Base-by-base conservation (phyloP, 1,284 basidiomycete species). In the Uromyces viciae-fabae region DNA sequence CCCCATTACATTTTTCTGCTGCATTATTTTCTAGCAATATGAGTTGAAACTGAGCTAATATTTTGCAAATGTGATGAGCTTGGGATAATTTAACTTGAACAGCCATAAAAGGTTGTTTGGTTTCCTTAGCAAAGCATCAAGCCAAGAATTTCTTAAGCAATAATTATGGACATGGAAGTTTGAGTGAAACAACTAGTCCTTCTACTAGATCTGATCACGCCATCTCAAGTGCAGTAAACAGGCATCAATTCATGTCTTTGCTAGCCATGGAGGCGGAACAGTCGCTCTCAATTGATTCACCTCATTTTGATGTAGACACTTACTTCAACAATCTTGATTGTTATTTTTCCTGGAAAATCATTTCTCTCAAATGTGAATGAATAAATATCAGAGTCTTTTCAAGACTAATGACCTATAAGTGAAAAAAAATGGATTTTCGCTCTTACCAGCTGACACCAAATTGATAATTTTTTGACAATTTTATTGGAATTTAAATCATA, bases 281-380 rank as follows among this genome's bases (percentile, higher is more conserved):
- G 72, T 58, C 22, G 40, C 77, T 68, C 4, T 81, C 31, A 42
- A 36, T 66, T 62, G 93, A 93, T 85, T 93, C 93, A 0, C 86
- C 90, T n/a, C 90, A 90, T 8, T 94, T 94, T 84, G 92, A 93
- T 83, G 90, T 93, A 7, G 91, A 90, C 84, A 88, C 89, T 8
- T 94, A 94, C 83, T 94, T 93, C 83, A 91, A 93, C 82, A 92
- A 93, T 83, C 86, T 94, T 7, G 93, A 93, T 76, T 92, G 92
- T 0, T 4, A 58, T 77, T 46, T 36, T 33, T 68, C n/a, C 19
- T 82, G 76, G 58, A 33, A n/a, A 77, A 22, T 52, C 40, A n/a
- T 22, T 28, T 0, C 69, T 38, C 8, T 56, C 17, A 2, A 54
- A 54, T 19, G 43, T 25, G 60, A 74, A 73, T 85, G 84, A 82